Conservation (phyloP, 306 rosid species). For the Casuarina glauca region DNA sequence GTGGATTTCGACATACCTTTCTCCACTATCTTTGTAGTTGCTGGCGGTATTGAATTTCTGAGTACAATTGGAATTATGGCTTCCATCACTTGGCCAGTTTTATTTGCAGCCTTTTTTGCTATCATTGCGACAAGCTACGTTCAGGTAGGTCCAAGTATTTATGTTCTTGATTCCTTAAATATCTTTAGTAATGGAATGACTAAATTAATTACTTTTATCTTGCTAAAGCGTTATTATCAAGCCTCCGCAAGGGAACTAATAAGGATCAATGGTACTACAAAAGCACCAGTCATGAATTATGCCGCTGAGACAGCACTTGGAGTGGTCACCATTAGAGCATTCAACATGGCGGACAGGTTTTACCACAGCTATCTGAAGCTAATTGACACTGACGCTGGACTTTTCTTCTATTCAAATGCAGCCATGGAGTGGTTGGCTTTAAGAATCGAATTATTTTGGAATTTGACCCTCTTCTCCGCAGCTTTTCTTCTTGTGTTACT, state of each 20-base stretch:
- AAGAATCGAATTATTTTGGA: constrained; percentile 68
- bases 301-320: constrained; percentile 83
- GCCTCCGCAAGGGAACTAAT: constrained; percentile 72
- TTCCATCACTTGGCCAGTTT: constrained; percentile 81
- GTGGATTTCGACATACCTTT: constrained; percentile 79
- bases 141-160: constrained; percentile 37
- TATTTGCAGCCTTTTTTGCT: constrained; percentile 59
- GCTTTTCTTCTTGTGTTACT: constrained; percentile 56
- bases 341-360: constrained; percentile 52
- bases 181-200: not conserved
- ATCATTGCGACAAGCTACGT: constrained; percentile 49
- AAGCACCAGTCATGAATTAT: constrained; percentile 82
- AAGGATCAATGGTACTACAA: constrained; percentile 85
- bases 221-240: constrained; percentile 60
- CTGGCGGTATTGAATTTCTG: constrained; percentile 36
- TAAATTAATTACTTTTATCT: not conserved
- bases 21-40: constrained; percentile 38
- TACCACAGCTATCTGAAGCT: constrained; percentile 52
- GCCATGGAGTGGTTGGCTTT: constrained; percentile 64
- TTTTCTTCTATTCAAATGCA: constrained; percentile 66
- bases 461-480: constrained; percentile 62
- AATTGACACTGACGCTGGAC: constrained; percentile 64
- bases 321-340: constrained; percentile 75
- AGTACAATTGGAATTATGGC: constrained; percentile 49
- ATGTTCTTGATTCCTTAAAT: not conserved